Evolutionary conservation across 495 filamentous ascomycete genomes (phyloP).

Genomic region (Neurospora sp.): DNA sequence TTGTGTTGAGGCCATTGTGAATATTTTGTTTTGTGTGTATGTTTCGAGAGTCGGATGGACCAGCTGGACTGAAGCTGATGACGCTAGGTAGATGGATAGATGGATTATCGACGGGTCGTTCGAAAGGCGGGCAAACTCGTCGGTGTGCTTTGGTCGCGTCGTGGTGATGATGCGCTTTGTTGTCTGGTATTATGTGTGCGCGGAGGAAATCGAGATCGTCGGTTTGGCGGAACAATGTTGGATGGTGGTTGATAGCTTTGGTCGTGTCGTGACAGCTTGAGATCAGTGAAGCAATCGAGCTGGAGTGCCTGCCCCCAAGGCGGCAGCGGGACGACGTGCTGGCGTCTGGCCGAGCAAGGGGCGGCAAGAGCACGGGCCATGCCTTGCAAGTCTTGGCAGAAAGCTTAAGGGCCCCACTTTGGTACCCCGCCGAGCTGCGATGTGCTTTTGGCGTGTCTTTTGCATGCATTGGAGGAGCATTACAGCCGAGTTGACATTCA

Average conservation of each 20-base stretch:
- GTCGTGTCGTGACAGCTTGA: neutral
- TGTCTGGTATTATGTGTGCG: neutral
- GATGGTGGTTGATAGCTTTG: neutral
- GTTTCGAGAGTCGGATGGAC: neutral
- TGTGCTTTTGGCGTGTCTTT: neutral
- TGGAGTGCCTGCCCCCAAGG: neutral
- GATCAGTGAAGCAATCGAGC: neutral
- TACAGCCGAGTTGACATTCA: neutral
- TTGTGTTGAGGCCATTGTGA: conserved; percentile 23
- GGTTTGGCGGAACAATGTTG: neutral
- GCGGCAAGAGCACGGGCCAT: neutral
- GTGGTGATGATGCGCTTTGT: neutral
- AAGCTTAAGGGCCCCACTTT: neutral
- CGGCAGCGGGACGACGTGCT: neutral
- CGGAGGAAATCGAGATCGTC: no score
- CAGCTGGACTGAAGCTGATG: neutral
- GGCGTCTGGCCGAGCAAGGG: neutral
- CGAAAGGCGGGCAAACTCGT: neutral
- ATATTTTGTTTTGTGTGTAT: neutral
- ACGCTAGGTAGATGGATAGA: neutral
- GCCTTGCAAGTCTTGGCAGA: neutral
- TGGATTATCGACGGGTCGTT: neutral
- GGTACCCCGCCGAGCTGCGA: neutral
- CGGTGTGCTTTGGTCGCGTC: neutral
- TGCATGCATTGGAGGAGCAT: neutral